Base-by-base conservation (phyloP, 1,139 yeast species). In the Candida sanyaensis region DNA sequence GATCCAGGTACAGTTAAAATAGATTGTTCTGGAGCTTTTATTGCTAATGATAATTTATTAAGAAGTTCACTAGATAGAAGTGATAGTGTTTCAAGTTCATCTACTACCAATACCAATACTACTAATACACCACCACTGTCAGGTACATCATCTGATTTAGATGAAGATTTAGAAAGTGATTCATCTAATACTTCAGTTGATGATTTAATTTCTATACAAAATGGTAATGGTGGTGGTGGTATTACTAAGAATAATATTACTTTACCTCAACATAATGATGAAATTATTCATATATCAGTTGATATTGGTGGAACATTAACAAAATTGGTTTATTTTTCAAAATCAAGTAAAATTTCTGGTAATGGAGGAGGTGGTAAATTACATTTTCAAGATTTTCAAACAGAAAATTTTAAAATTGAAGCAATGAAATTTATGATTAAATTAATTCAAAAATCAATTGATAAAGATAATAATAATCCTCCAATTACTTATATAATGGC, bases 261-360 rank as follows among this genome's bases (percentile, higher is more conserved):
- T 1, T 69, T 86, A 39, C 92, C 92, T 0, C 72, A 78, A 55
- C 91, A 86, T 58, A 80, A 80, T 47, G 75, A 80, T 34, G 84
- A 81, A 55, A 71, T 77, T 21, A 66, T 76, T 39, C 86, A 81
- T 56, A 68, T 79, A 6, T 75, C 84, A 4, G 77, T 79, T 1
- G 86, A 83, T 62, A 92, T 93, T 53, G 99, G 99, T 28, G 99
- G 99, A 0, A 86, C 97, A 0, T 70, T 93, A 49, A 93, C 98
- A 11, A 93, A 93, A 64, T 76, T 93, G 41, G 96, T 92, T 1
- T 93, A 88, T 61, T 87, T 90, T 71, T 77, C 92, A 45, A 74
- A 78, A 48, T 53, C 57, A 4, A 39, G 32, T 21, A 31, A 31
- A 27, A 31, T 21, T 7, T 57, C 65, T 27, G 64, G 65, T n/a